Base-by-base conservation (phyloP, 441 rosid species). In the Rhodomyrtus psidioides region DNA sequence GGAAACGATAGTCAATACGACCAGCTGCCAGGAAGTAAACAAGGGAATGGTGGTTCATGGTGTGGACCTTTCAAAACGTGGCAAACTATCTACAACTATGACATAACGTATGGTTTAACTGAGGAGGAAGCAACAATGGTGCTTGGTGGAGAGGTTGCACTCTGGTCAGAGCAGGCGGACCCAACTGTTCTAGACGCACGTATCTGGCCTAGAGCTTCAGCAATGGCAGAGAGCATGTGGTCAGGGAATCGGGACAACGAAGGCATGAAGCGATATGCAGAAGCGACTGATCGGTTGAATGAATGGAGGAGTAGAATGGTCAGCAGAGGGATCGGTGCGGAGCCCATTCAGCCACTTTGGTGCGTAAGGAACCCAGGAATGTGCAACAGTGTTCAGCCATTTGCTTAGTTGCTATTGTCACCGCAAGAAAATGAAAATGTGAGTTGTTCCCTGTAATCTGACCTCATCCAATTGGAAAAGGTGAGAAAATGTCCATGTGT, bases 111-210 rank as follows among this genome's bases (percentile, higher is more conserved):
- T 57, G 95, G 95, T 46, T 87, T 96, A 89, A 88, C 89, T 53
- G 88, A 91, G 84, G 96, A 94, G 86, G 97, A 96, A 89, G 92
- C 93, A 49, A 90, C 90, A 84, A 86, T 94, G 84, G 99, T 96
- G 53, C 86, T 96, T 6, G 98, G 99, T 46, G 99, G 97, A 51
- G 99, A 96, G 84, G 96, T 96, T 57, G 97, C 96, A 46, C 88
- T 95, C 58, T 96, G 97, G 99, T 96, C 99, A 49, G 99, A 95
- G 88, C 99, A 95, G 90, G 95, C 96, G 34, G 97, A 96, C 53
- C 90, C 96, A 1, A 88, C 91, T 2, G 97, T 94, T 82, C 58
- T 96, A 84, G 99, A 96, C 81, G 54, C 89, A 39, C 85, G 93
- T 87, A 58, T 95, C 74, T 96, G 99, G 98, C 99, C 99, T 0